Percentiles rank a stretch among this genome's conserved stretches.
Conservation (phyloP, 1,284 basidiomycete genomes). For the Leccinum pallidistipes region DNA sequence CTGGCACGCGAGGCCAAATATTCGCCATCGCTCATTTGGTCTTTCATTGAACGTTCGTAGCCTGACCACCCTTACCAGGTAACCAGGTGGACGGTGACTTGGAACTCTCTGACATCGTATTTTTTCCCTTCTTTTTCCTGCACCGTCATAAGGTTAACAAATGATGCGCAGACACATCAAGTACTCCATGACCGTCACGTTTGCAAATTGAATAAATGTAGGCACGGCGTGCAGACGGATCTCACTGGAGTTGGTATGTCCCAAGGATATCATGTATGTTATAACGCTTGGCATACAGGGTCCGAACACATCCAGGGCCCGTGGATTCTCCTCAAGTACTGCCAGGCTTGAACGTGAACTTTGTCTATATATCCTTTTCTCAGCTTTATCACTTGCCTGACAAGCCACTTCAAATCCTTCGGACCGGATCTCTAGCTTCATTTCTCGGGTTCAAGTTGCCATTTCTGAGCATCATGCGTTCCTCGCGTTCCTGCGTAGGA, state of each 20-base stretch:
- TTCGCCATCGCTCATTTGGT: neutral
- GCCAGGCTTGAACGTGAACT: slow-evolving; percentile 33
- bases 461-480: slow-evolving; percentile 47
- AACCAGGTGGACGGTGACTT: neutral
- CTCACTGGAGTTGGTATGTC: neutral
- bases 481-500: neutral
- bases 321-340: slow-evolving; percentile 50
- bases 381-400: slow-evolving; percentile 11
- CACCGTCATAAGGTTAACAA: neutral
- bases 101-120: neutral
- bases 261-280: neutral
- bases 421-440: slow-evolving; percentile 41
- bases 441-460: slow-evolving; percentile 65
- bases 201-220: neutral
- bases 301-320: slow-evolving; percentile 61
- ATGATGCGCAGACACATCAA: neutral
- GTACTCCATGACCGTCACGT: neutral
- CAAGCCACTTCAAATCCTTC: slow-evolving; percentile 58
- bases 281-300: slow-evolving; percentile 47
- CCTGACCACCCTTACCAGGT: neutral
- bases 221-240: neutral
- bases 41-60: too few species aligned
- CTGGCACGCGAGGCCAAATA: neutral
- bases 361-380: slow-evolving; percentile 35
- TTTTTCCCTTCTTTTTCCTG: neutral